Percentiles rank a stretch among this genome's conserved stretches.
Conservation (phyloP, 2,329 filamentous ascomycete species). For the Colletotrichum liriopes region DNA sequence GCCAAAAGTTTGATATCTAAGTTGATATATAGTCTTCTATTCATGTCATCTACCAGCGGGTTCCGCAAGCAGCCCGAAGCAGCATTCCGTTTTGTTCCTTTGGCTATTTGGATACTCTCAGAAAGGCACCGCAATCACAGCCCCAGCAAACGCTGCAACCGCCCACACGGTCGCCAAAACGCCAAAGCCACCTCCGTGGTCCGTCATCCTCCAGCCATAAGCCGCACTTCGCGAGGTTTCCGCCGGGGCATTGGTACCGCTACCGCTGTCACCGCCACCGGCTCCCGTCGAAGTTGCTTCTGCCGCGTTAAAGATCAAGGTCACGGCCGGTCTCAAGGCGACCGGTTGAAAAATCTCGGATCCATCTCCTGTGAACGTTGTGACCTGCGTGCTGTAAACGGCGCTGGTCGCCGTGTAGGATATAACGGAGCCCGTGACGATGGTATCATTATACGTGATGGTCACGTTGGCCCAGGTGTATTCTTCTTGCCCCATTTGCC, state of each 20-base stretch:
- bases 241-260: neutral
- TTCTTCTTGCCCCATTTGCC: neutral
- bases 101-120: neutral
- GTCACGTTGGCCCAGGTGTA: neutral
- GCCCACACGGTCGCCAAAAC: conserved; percentile 13
- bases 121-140: conserved; percentile 3
- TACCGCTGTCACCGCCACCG: neutral
- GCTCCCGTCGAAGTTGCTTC: neutral
- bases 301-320: conserved; percentile 3
- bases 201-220: neutral
- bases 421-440: neutral
- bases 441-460: conserved; percentile 28
- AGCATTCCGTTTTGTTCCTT: neutral
- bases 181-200: neutral
- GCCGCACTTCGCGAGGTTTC: conserved; percentile 12
- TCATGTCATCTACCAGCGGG: no score
- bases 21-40: no score
- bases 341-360: neutral
- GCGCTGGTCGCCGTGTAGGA: neutral
- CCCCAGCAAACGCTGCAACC: conserved; percentile 15
- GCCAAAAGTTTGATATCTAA: no score
- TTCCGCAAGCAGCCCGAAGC: no score
- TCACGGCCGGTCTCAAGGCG: conserved; percentile 10
- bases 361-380: neutral
- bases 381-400: neutral